Conservation (phyloP, 352 stramenopile genomes). For the Phytophthora multivora region DNA sequence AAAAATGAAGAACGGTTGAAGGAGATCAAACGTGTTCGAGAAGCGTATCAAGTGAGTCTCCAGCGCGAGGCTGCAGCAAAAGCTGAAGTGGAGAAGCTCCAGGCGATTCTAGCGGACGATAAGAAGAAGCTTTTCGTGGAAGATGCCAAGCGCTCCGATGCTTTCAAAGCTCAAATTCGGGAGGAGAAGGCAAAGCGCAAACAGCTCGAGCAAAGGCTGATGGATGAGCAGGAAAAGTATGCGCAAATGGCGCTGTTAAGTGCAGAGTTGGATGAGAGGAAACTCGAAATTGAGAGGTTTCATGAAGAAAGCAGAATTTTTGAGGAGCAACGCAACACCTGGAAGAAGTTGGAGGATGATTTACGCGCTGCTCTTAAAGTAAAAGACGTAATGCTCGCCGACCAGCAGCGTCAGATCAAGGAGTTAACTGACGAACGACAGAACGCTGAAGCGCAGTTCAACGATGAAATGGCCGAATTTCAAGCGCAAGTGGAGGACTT, state of each 20-base stretch:
- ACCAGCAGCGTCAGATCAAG: slow-evolving; percentile 60
- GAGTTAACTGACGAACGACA: slow-evolving; percentile 40
- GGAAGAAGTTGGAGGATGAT: slow-evolving; percentile 58
- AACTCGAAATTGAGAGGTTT: slow-evolving; percentile 20
- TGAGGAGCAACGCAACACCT: slow-evolving; percentile 23
- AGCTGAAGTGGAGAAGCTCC: slow-evolving; percentile 45
- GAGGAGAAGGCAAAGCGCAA: slow-evolving; percentile 22
- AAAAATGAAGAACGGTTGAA: slow-evolving; percentile 49
- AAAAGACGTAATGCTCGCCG: slow-evolving; percentile 76
- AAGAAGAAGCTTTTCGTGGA: slow-evolving; percentile 53
- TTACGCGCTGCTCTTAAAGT: slow-evolving; percentile 63
- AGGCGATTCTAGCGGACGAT: slow-evolving; percentile 55
- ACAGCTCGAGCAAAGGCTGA: slow-evolving; percentile 40
- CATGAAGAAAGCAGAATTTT: slow-evolving; percentile 30
- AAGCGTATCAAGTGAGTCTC: slow-evolving; percentile 55
- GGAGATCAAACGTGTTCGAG: slow-evolving; percentile 43
- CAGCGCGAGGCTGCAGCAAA: slow-evolving; percentile 50
- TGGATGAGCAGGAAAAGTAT: slow-evolving; percentile 27
- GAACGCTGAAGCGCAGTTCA: slow-evolving; percentile 45
- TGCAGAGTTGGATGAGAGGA: slow-evolving; percentile 29
- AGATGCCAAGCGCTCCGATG: slow-evolving; percentile 45
- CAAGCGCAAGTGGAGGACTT: slow-evolving; percentile 65
- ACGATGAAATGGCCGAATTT: slow-evolving; percentile 53
- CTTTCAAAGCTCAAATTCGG: slow-evolving; percentile 53
- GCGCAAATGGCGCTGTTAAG: slow-evolving; percentile 23